Evolutionary conservation across 805 yeast genomes (phyloP).

Genomic region (Candida piceae): DNA sequence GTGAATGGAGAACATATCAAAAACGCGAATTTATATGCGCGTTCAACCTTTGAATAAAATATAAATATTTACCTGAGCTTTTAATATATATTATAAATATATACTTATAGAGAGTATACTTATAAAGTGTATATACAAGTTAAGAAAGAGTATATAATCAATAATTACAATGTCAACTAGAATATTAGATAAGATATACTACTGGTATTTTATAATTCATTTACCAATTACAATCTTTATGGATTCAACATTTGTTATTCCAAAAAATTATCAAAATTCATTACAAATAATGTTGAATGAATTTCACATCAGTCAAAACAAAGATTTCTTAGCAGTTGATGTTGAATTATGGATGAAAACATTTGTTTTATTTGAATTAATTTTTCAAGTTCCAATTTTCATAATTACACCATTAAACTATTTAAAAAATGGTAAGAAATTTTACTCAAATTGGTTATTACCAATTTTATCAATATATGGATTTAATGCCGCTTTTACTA

Average conservation of each 20-base stretch:
- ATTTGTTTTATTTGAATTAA: slow-evolving; percentile 68
- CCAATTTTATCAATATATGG: slow-evolving; percentile 57
- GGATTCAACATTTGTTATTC: slow-evolving; percentile 70
- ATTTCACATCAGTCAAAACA: slow-evolving; percentile 59
- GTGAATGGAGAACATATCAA: too few species aligned
- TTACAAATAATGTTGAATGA: slow-evolving; percentile 46
- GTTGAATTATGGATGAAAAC: slow-evolving; percentile 56
- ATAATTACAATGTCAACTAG: slow-evolving; percentile 2
- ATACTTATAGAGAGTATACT: too few species aligned
- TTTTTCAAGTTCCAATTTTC: slow-evolving; percentile 80
- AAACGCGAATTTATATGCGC: too few species aligned
- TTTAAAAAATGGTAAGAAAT: slow-evolving; percentile 7
- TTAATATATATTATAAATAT: too few species aligned
- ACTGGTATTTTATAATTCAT: slow-evolving; percentile 45
- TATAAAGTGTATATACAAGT: too few species aligned
- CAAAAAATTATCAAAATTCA: slow-evolving; percentile 39
- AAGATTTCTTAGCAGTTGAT: slow-evolving; percentile 64
- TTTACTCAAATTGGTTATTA: slow-evolving; percentile 19
- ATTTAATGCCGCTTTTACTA: slow-evolving; percentile 76
- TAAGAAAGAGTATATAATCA: background rate
- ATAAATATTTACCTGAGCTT: too few species aligned
- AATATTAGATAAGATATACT: slow-evolving; percentile 21
- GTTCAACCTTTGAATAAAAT: too few species aligned
- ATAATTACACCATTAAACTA: slow-evolving; percentile 36
- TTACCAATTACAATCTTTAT: slow-evolving; percentile 70